Base-by-base conservation (phyloP, 192 early-diverging fungal species). In the Coemansia sp. region DNA sequence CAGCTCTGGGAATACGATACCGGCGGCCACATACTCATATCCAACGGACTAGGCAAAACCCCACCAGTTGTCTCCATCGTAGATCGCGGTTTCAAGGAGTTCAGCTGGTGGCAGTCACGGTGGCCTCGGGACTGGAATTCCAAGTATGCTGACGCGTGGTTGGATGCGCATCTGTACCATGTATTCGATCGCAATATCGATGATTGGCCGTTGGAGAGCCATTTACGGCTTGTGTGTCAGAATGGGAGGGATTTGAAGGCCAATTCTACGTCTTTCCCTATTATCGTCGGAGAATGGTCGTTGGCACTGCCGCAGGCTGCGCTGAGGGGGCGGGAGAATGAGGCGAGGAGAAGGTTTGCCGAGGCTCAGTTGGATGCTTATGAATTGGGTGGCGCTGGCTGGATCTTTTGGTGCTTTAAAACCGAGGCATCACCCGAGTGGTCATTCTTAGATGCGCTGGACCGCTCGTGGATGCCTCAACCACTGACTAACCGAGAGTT, bases 351-450 rank as follows among this genome's bases (percentile, higher is more conserved):
- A 9, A 66, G 77, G 21, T 91, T 89, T 76, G 83, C 88, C 62
- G 80, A 85, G 38, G 85, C 84, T 0, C 91, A 92, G 61, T 63
- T 92, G 50, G 89, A 91, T 69, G 85, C 91, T 0, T 92, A 87
- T 63, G 89, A 90, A 63, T 63, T 61, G 55, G 82, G 81, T 37
- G 81, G 86, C 1, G 74, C 85, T 31, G 90, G 89, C 0, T 92
- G 90, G 89, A 82, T 88, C 25, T 92, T 86, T 45, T 92, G 90
- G 90, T 89, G 86, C 65, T 90, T 89, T 69, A 92, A 92, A 67
- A 89, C 89, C 0, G 89, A 92, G 34, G 66, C 69, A n/a, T 89
- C 88, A 8, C 89, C 89, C 2, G 85, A 89, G 63, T 92, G 90
- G 90, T 87, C 89, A 12, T 92, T 90, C 70, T 82, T 90, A 39